Conservation (phyloP, 345 rosid species). For the Anacardium occidentale region DNA sequence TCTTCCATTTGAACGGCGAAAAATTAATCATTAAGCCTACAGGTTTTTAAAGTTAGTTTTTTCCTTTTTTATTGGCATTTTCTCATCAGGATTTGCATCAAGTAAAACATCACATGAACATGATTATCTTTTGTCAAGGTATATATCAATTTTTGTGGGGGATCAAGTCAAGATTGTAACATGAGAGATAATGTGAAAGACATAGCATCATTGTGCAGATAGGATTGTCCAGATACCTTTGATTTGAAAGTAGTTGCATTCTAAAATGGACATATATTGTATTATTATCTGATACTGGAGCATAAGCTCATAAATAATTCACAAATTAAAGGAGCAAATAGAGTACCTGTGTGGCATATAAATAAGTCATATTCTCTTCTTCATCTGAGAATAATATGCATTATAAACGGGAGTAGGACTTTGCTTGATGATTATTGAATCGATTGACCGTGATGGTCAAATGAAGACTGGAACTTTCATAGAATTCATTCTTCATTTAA, state of each 20-base stretch:
- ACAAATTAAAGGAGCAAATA: background rate
- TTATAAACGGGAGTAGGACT: background rate
- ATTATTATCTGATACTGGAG: background rate
- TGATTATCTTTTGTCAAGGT: background rate
- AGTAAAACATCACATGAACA: background rate
- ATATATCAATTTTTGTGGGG: background rate
- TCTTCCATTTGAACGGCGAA: slow-evolving; percentile 5
- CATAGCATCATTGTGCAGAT: background rate
- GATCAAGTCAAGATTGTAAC: background rate
- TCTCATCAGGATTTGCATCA: background rate
- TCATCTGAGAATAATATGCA: background rate
- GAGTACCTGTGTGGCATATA: background rate
- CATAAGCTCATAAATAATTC: too few species aligned
- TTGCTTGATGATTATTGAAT: background rate
- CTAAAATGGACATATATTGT: background rate
- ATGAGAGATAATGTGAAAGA: slow-evolving; percentile 4
- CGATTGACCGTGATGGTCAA: background rate
- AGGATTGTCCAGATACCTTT: background rate
- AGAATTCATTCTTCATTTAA: background rate
- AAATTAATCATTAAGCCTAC: slow-evolving; percentile 5
- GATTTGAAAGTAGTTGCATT: background rate
- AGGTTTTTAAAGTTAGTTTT: background rate
- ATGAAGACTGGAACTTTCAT: background rate
- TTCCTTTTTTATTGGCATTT: background rate
- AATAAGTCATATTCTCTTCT: background rate